Evolutionary conservation across 768 basidiomycete species (phyloP).

Genomic region (Nidularia sp.): DNA sequence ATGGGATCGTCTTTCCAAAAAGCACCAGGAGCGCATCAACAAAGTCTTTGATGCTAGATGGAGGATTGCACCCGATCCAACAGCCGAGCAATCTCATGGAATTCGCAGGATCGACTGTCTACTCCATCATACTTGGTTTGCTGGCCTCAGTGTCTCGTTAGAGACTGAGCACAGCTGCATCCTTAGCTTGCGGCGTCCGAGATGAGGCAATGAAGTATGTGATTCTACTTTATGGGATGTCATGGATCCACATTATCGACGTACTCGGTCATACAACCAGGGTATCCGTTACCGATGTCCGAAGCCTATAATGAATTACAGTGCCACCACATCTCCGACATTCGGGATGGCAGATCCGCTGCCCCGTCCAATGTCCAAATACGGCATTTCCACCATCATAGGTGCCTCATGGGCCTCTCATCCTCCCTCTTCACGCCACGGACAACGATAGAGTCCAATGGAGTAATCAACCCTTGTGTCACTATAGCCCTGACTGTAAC

Average conservation of each 20-base stretch:
- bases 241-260: too few relatives aligned
- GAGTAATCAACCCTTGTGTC: too few relatives aligned
- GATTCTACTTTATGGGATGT: too few relatives aligned
- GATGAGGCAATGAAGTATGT: not conserved
- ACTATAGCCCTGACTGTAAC: slow-evolving; percentile 18
- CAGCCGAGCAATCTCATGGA: slow-evolving; percentile 30
- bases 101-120: slow-evolving; percentile 47
- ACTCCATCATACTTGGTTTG: slow-evolving; percentile 43
- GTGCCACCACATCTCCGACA: too few relatives aligned
- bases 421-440: slow-evolving; percentile 20
- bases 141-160: slow-evolving; percentile 41
- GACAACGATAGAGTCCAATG: slow-evolving; percentile 30
- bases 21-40: slow-evolving; percentile 38
- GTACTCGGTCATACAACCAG: too few relatives aligned
- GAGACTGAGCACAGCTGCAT: slow-evolving; percentile 36
- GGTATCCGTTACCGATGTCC: too few relatives aligned
- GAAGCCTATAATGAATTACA: too few relatives aligned
- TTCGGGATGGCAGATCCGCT: too few relatives aligned
- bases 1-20: slow-evolving; percentile 36
- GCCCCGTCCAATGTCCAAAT: too few relatives aligned
- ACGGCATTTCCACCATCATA: too few relatives aligned
- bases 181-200: slow-evolving; percentile 37
- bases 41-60: slow-evolving; percentile 42
- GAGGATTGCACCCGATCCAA: slow-evolving; percentile 28
- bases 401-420: not conserved